Evolutionary conservation across 2,329 filamentous ascomycete species (phyloP).

Genomic region (Colletotrichum musicola): DNA sequence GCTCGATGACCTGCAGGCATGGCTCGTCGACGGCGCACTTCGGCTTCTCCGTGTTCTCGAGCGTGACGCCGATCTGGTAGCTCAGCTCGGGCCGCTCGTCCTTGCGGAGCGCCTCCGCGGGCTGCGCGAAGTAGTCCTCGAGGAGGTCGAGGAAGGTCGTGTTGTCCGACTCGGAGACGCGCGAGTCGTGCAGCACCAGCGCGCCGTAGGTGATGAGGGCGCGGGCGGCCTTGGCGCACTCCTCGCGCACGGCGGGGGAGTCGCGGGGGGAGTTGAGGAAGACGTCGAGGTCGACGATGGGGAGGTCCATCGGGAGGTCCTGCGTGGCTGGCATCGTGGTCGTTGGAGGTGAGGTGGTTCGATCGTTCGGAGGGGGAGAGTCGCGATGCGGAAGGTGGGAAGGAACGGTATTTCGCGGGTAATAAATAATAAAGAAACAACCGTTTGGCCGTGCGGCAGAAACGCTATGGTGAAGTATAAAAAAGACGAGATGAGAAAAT

Average conservation of each 20-base stretch:
- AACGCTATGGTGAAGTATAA: neutral
- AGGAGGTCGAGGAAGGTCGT: slow-evolving; percentile 69
- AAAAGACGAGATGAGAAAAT: neutral
- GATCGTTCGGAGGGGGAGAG: neutral
- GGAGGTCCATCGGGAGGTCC: slow-evolving; percentile 65
- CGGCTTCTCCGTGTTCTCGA: slow-evolving; percentile 73
- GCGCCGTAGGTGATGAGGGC: slow-evolving; percentile 72
- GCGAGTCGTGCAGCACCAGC: slow-evolving; percentile 70
- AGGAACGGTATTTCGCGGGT: neutral
- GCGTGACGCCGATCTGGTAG: slow-evolving; percentile 73
- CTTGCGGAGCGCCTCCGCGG: slow-evolving; percentile 56
- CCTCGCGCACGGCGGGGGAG: slow-evolving; percentile 59
- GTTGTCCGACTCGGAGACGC: slow-evolving; percentile 68
- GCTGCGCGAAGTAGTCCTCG: slow-evolving; percentile 75
- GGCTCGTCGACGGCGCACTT: slow-evolving; percentile 74
- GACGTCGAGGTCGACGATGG: slow-evolving; percentile 70
- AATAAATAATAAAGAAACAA: too few species aligned
- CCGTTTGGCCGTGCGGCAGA: neutral
- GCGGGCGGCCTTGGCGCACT: slow-evolving; percentile 66
- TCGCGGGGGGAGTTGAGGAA: slow-evolving; percentile 60
- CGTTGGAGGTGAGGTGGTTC: neutral
- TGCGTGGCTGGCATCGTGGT: slow-evolving; percentile 43
- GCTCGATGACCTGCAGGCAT: slow-evolving; percentile 67
- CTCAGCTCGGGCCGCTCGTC: slow-evolving; percentile 70
- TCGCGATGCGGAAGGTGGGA: neutral